phyloP scores from a whole-genome alignment of 768 basidiomycete species.

The Tylopilus sp. region DNA sequence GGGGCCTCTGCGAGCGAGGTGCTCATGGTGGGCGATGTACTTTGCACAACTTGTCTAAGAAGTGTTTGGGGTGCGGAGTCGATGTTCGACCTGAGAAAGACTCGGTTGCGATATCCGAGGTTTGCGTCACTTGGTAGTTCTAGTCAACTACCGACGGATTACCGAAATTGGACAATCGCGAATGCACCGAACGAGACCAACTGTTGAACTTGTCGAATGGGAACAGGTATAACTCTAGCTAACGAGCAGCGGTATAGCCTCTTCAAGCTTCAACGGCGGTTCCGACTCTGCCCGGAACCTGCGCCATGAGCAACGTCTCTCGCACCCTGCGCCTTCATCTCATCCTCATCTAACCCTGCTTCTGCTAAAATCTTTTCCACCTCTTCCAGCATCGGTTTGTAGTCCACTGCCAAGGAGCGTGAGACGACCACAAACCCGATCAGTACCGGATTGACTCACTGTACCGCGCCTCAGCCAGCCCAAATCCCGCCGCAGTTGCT shows the following conservation, averaged over 20 bases:
- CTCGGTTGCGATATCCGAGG: background rate
- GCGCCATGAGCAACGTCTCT: conserved; percentile 34
- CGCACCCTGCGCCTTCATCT: conserved; percentile 60
- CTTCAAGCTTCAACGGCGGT: background rate
- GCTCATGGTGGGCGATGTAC: conserved; percentile 10
- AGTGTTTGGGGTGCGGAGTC: conserved; percentile 17
- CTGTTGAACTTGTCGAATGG: no score
- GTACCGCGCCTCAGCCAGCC: conserved; percentile 69
- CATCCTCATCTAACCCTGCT: conserved; percentile 82
- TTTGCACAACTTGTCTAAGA: no score
- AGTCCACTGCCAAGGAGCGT: conserved; percentile 47
- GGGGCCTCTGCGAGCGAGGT: conserved; percentile 10
- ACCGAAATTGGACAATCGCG: background rate
- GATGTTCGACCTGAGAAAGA: no score
- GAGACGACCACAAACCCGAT: background rate
- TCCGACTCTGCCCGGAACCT: conserved; percentile 41
- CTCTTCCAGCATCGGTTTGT: conserved; percentile 79
- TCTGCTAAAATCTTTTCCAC: conserved; percentile 81
- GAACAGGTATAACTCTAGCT: no score
- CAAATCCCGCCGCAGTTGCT: conserved; percentile 72
- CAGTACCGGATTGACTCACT: conserved; percentile 34
- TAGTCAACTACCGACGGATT: background rate
- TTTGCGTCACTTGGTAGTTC: background rate
- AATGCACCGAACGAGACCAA: no score
- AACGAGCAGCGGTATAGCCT: no score